phyloP scores from a whole-genome alignment of 1,284 basidiomycete genomes.

The Papiliotrema terrestris region DNA sequence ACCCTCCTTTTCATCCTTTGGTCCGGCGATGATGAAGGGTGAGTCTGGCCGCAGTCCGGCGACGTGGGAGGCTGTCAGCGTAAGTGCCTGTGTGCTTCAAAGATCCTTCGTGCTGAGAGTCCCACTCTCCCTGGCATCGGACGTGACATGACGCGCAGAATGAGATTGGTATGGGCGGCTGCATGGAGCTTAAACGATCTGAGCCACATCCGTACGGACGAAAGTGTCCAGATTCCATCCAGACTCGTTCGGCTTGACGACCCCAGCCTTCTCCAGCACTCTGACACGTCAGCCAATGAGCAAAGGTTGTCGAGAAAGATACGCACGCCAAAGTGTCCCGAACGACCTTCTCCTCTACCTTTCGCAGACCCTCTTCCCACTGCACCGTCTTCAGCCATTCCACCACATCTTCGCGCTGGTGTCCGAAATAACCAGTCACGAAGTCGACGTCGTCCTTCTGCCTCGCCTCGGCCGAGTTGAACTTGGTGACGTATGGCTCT shows the following conservation, averaged over 20 bases:
- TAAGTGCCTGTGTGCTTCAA: too few species aligned
- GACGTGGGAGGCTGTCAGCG: too few species aligned
- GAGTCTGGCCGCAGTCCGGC: too few species aligned
- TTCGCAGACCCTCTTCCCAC: slow-evolving; percentile 65
- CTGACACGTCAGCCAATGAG: slow-evolving; percentile 51
- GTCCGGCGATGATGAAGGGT: too few species aligned
- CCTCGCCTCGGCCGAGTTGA: slow-evolving; percentile 65
- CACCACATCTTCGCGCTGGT: slow-evolving; percentile 60
- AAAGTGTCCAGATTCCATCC: slow-evolving; percentile 62
- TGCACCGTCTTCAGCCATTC: slow-evolving; percentile 77
- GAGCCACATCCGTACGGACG: slow-evolving; percentile 58
- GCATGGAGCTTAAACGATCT: slow-evolving; percentile 39
- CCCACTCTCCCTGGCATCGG: too few species aligned
- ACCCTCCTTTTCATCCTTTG: background rate
- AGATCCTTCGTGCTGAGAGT: too few species aligned
- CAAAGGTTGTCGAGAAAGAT: too few species aligned
- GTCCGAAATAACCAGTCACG: slow-evolving; percentile 73
- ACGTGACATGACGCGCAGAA: too few species aligned
- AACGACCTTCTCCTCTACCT: slow-evolving; percentile 63
- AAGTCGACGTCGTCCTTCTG: slow-evolving; percentile 64
- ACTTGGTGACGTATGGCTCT: slow-evolving; percentile 62
- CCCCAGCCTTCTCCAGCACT: slow-evolving; percentile 69
- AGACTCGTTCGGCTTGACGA: slow-evolving; percentile 59
- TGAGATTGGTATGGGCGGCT: too few species aligned
- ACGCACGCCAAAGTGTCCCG: slow-evolving; percentile 65